Base-by-base conservation (phyloP, 2,329 filamentous ascomycete species). In the Epichloe bromicola region DNA sequence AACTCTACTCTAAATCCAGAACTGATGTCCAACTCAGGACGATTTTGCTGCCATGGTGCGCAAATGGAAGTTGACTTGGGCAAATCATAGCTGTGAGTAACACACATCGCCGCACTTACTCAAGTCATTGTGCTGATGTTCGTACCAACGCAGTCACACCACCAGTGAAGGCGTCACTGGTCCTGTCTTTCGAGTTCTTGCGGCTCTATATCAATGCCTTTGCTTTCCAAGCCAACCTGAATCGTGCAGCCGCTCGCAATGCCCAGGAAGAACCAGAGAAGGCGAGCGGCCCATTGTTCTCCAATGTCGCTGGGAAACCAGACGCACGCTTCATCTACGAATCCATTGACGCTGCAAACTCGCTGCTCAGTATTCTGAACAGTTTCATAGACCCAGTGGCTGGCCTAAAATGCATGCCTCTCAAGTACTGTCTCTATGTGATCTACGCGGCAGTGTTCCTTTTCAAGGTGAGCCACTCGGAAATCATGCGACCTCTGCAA, bases 131-230 rank as follows among this genome's bases (percentile, higher is more conserved):
- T 20, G 11, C 39, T 39, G 7, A 44, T 23, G 46, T 40, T 26
- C 3, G 6, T 20, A 23, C 20, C 36, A 37, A 20, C 8, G 3
- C 49, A 78, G 76, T 77, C 60, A 83, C 82, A 1, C 73, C 78
- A 1, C 76, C 78, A 5, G 75, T 86, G 55, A 85, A 85, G 61
- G 78, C 80, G 3, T 84, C 78, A 5, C 65, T 88, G 2, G 71
- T 85, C 23, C 73, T 88, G 59, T 85, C 82, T 0, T 86, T 86
- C 59, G 82, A 87, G 57, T 88, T 86, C 59, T 67, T 88, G 2
- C 75, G 83, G 6, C 72, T 88, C 1, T 88, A 88, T 62, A 85
- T 83, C 47, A 86, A 86, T 53, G 83, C 84, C 0, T 88, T 87
- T 60, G 84, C 83, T 1, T 87, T 87, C 57, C 84, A 88, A 61